These are phyloP conservation scores for Thozetella sp. DNA, from an alignment of 495 filamentous ascomycete genomes.

Conservation along the genomic window DNA sequence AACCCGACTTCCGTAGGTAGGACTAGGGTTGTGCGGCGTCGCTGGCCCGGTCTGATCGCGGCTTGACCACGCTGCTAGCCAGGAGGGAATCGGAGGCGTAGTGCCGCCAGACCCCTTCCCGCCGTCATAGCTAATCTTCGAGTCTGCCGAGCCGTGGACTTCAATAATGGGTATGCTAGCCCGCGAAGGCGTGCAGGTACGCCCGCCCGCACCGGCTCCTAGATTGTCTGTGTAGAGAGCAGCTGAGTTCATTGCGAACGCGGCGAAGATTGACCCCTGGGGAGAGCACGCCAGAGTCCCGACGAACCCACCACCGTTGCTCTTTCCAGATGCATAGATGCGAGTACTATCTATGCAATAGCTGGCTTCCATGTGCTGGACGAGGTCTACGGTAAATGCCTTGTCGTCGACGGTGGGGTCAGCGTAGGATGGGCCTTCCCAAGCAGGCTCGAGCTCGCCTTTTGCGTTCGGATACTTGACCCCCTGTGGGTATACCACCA, in stretches of 20 bases:
- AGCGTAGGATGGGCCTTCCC: background rate
- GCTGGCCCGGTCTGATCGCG: background rate
- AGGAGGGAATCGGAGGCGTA: background rate
- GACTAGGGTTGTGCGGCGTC: background rate
- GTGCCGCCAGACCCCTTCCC: background rate
- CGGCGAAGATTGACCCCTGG: constrained; percentile 24
- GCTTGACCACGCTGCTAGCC: background rate
- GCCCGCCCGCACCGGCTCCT: background rate
- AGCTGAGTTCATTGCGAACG: constrained; percentile 34
- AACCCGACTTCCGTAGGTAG: background rate
- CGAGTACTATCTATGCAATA: constrained; percentile 49
- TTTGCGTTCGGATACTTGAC: constrained; percentile 14
- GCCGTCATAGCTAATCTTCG: background rate
- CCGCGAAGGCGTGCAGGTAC: background rate
- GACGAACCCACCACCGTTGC: constrained; percentile 57
- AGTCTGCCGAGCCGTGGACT: constrained; percentile 3
- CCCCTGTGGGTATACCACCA: constrained; percentile 45
- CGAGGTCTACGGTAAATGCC: constrained; percentile 26
- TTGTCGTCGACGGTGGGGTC: background rate
- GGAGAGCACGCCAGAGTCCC: constrained; percentile 45
- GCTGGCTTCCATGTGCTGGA: constrained; percentile 35
- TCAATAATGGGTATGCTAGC: constrained; percentile 5
- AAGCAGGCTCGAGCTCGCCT: background rate
- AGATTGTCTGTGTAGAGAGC: constrained; percentile 27
- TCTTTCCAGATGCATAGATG: constrained; percentile 53